Base-by-base conservation (phyloP, 1,284 basidiomycete genomes). In the Inonotus hispidus region DNA sequence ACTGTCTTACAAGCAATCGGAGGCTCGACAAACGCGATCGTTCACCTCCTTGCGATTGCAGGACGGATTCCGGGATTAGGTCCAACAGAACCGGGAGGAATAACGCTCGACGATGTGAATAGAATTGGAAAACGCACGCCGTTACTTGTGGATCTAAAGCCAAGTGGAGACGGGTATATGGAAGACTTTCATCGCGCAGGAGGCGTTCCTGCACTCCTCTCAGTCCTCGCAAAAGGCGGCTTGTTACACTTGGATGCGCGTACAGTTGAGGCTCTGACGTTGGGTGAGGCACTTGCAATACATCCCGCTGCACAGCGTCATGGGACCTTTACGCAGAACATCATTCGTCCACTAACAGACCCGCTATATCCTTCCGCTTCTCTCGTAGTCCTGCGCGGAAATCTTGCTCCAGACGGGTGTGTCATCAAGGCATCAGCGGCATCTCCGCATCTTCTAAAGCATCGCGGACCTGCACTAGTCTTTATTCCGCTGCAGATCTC, bases 121-220 rank as follows among this genome's bases (percentile, higher is more conserved):
- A 58, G 65, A 2, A 72, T 77, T 52, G 75, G 74, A 1, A 63
- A 71, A 37, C 66, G 67, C 61, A 74, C 74, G 1, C 76, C 76
- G 0, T 64, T 77, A 39, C 64, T 78, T 7, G 72, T 74, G 19
- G 73, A 78, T 61, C 67, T 78, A 46, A 77, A 78, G 66, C 77
- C 77, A 0, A 71, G 70, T 1, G 77, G 76, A 1, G 65, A 65
- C 10, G 75, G 74, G 62, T 73, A 76, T 61, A 74, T 77, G 72
- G 74, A 76, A 61, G 77, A 77, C 63, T 69, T 78, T 13, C 72
- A 77, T 66, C 70, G 71, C 29, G 74, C 73, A 7, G 77, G 77
- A 14, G 77, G 77, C 8, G 66, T 78, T 0, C 75, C 76, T 3
- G 66, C 63, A 0, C 65, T 72, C 2, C 66, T 73, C 3, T 58